A percentile compares a stretch with the other conserved stretches of the same genome.
phyloP scores from a whole-genome alignment of 305 asterid species.

The Fraxinus latifolia region DNA sequence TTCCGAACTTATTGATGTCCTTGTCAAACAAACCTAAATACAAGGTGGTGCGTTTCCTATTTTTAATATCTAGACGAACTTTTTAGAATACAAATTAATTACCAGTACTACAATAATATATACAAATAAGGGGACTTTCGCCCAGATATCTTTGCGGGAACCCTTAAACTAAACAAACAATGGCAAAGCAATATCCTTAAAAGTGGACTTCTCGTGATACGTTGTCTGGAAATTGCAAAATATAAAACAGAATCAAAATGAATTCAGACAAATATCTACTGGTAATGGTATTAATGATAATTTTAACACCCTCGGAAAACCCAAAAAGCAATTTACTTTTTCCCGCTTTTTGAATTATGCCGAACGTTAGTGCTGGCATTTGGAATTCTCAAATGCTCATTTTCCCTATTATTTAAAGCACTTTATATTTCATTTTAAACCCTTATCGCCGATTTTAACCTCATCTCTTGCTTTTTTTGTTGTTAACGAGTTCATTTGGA shows the following conservation, averaged over 20 bases:
- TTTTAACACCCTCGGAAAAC: conserved; percentile 17
- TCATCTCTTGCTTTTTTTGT: neutral
- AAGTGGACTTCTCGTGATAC: neutral
- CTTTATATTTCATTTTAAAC: conserved; percentile 18
- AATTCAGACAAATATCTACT: conserved; percentile 5
- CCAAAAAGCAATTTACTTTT: conserved; percentile 13
- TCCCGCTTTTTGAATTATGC: conserved; percentile 7
- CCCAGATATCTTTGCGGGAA: neutral
- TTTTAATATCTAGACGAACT: neutral
- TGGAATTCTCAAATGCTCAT: conserved; percentile 36
- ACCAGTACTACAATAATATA: neutral
- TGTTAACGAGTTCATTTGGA: conserved; percentile 23
- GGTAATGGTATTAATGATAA: neutral
- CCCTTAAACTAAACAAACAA: neutral
- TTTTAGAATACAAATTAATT: neutral
- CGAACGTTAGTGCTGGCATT: conserved; percentile 22
- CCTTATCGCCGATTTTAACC: conserved; percentile 37
- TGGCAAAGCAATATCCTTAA: neutral
- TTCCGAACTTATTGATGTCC: neutral
- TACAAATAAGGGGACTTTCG: neutral
- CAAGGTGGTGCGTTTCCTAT: neutral
- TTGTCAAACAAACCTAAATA: neutral
- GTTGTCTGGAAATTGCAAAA: neutral
- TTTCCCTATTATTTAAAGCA: conserved; percentile 26
- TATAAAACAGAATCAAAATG: neutral